Base-by-base conservation (phyloP, 495 filamentous ascomycete species). In the Pseudevernia furfuracea region DNA sequence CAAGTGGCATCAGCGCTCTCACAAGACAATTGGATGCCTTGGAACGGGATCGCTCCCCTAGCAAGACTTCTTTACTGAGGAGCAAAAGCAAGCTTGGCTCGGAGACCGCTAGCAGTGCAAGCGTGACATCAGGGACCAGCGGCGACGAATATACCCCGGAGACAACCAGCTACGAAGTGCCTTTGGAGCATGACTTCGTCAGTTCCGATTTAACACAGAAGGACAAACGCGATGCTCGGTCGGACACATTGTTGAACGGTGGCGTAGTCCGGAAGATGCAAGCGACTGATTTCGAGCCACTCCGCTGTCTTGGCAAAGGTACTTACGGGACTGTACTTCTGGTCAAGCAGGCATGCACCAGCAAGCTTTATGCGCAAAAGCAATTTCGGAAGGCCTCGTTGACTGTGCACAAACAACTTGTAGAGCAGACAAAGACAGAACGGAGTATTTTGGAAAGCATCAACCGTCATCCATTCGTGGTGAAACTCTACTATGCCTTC, bases 391-490 rank as follows among this genome's bases (percentile, higher is more conserved):
- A 98, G 73, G 94, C 94, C 1, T 93, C 91, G 1, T 76, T 97
- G 49, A 88, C 89, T 9, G 90, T 97, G 15, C 90, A 94, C 74
- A 97, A 96, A 79, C 89, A 89, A 67, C 81, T 97, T 17, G 81
- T 97, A 48, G 94, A 97, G 77, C 94, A 98, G 73, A 97, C 94
- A 46, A 95, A 95, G 79, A 96, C 94, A 15, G 94, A 98, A 76
- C 89, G 94, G 46, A 84, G 84, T 61, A 95, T 98, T 64, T 81
- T 98, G 56, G 94, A 98, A 75, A 92, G 89, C 66, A 88, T 98
- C 74, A 96, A 92, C 71, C 85, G 91, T 15, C 95, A 98, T 71
- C 92, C 94, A 0, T 97, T 97, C 70, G 90, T 98, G 34, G 94
- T 98, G 46, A 97, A 97, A 72, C 82, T 98, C 15, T 98, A 87